Evolutionary conservation across 2,329 filamentous ascomycete species (phyloP), one percentile per base, ranked within the genome.

Genomic region (Fusarium euwallaceae): DNA sequence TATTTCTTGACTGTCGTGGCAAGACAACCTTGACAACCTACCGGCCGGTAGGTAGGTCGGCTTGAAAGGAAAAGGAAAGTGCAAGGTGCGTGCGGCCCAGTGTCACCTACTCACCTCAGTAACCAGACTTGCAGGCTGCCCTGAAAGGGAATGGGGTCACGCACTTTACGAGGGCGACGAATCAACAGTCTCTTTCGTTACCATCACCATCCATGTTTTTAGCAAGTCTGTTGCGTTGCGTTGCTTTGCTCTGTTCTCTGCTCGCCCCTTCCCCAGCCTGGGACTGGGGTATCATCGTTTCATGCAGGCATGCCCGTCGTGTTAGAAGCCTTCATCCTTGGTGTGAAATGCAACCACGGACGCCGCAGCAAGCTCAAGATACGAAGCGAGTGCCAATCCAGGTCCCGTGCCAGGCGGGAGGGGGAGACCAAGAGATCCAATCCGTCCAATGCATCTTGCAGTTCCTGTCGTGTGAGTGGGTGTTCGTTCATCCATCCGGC

Each of bases 231-330:
- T 53, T 32, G 32, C 32, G 32, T 34, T 34, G 32, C 32, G 10
- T 34, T 34, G 32, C 32, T 12, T 34, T 34, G 45, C 48, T 53
- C 27, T 53, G 17, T 8, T 32, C 43, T 48, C 48, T 51, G 16
- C 45, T 51, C 45, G 45, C 45, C 43, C 20, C n/a, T 55, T 55
- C 48, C 48, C 48, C 48, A 55, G 29, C 36, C 61, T 53, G 24
- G 48, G 29, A 41, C 22, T 16, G 45, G 61, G 61, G 61, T 55
- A 32, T 55, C 61, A 55, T 56, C 34, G 61, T 64, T 64, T 64
- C 61, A 64, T 55, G 61, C 61, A 53, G 48, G 41, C 61, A 63
- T 63, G 48, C 61, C 34, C 61, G 61, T 41, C 48, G 61, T 56
- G 41, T 64, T 36, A 63, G 61, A 63, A 11, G 32, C 16, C 43